A percentile compares a stretch with the other conserved stretches of the same genome.
phyloP scores from a whole-genome alignment of 495 filamentous ascomycete species.

The Neurospora sp. region DNA sequence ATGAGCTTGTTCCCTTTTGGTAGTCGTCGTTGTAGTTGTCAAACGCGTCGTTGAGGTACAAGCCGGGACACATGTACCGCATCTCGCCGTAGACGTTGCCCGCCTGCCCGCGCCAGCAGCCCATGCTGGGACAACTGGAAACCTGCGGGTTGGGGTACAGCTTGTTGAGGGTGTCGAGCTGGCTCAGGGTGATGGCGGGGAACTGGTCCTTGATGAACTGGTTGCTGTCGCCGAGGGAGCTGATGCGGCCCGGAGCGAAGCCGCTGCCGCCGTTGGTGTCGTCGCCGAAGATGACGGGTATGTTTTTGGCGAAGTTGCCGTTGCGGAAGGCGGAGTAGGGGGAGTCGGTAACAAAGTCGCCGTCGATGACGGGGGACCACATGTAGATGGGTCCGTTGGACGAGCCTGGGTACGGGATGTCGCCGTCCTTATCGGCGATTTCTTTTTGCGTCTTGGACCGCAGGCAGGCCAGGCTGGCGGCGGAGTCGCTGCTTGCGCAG shows the following conservation, averaged over 20 bases:
- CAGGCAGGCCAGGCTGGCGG: slow-evolving; percentile 48
- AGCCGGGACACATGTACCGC: slow-evolving; percentile 61
- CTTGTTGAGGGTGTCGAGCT: slow-evolving; percentile 45
- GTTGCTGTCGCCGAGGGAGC: slow-evolving; percentile 34
- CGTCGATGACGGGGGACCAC: slow-evolving; percentile 49
- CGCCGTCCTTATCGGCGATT: slow-evolving; percentile 45
- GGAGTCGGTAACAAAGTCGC: slow-evolving; percentile 44
- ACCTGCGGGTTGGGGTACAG: slow-evolving; percentile 45
- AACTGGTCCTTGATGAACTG: slow-evolving; percentile 56
- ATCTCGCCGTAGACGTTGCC: slow-evolving; percentile 59
- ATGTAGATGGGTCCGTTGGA: slow-evolving; percentile 35
- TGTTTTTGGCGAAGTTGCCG: slow-evolving; percentile 49
- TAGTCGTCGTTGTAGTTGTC: slow-evolving; percentile 20
- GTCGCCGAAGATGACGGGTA: slow-evolving; percentile 62
- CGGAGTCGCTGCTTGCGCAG: slow-evolving; percentile 29
- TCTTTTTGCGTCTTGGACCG: slow-evolving; percentile 37
- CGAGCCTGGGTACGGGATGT: slow-evolving; percentile 43
- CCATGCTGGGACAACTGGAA: slow-evolving; percentile 29
- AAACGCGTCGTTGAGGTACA: slow-evolving; percentile 43
- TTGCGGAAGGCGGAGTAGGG: slow-evolving; percentile 48
- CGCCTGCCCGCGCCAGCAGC: slow-evolving; percentile 49
- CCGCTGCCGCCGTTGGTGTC: slow-evolving; percentile 61
- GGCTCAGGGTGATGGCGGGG: slow-evolving; percentile 40
- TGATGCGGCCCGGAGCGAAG: slow-evolving; percentile 46
- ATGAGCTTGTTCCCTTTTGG: slow-evolving; percentile 21